phyloP scores from a whole-genome alignment of 345 rosid species.

The Citrus hindsii region DNA sequence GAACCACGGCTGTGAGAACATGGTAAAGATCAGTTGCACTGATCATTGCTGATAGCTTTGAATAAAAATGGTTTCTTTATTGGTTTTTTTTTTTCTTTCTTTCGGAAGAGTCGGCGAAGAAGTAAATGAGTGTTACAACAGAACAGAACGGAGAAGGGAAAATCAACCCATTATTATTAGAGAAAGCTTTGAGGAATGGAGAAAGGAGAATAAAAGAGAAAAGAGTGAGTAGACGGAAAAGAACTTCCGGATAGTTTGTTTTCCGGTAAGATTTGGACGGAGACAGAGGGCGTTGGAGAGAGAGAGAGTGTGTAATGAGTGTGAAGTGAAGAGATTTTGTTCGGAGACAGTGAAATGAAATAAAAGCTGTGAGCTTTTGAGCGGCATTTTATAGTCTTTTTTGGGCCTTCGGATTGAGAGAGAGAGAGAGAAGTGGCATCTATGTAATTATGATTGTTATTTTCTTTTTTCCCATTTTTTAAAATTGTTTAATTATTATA shows the following conservation, averaged over 20 bases:
- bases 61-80: background rate
- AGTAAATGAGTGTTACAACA: background rate
- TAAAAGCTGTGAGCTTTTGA: slow-evolving; percentile 8
- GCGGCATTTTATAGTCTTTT: background rate
- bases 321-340: background rate
- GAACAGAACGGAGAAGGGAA: background rate
- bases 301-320: background rate
- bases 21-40: slow-evolving; percentile 54
- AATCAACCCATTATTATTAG: slow-evolving; percentile 1
- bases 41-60: slow-evolving; percentile 36
- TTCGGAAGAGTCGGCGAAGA: background rate
- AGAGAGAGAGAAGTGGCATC: background rate
- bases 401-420: background rate
- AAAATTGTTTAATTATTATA: background rate
- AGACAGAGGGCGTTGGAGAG: background rate
- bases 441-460: background rate
- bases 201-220: background rate
- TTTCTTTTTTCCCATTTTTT: background rate
- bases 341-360: slow-evolving; percentile 17
- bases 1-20: slow-evolving; percentile 70
- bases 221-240: background rate
- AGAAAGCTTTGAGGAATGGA: background rate
- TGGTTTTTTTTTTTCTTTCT: background rate
- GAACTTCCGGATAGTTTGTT: background rate
- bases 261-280: background rate